Conservation (phyloP, 495 filamentous ascomycete genomes). For the Aspergillus egyptiacus region DNA sequence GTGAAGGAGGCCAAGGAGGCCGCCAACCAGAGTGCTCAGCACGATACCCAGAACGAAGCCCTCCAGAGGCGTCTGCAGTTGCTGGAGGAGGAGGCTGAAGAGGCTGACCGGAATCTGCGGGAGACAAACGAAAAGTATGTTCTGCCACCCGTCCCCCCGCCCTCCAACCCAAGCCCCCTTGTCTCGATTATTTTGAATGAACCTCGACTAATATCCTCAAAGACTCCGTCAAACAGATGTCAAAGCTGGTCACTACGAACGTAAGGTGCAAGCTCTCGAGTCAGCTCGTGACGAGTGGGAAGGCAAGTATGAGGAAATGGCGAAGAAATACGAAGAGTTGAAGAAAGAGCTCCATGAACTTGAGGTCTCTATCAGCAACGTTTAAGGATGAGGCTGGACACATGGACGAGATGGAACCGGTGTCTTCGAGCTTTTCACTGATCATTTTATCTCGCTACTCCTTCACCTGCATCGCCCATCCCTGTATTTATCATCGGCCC, state of each 20-base stretch:
- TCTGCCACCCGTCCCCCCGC: neutral
- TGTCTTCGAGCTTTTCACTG: constrained; percentile 28
- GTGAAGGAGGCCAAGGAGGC: constrained; percentile 74
- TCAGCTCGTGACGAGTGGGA: constrained; percentile 85
- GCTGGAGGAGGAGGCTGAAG: constrained; percentile 94
- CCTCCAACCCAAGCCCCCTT: no score
- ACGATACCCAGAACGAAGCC: constrained; percentile 79
- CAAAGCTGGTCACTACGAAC: constrained; percentile 98
- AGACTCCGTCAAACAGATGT: constrained; percentile 98
- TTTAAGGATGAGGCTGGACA: constrained; percentile 49
- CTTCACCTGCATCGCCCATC: constrained; percentile 24
- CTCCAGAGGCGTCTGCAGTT: constrained; percentile 88
- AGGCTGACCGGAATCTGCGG: constrained; percentile 86
- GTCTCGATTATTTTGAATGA: no score
- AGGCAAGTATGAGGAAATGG: constrained; percentile 92
- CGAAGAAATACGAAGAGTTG: constrained; percentile 74
- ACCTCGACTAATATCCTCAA: no score
- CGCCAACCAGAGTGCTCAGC: constrained; percentile 65
- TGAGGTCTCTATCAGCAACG: constrained; percentile 80
- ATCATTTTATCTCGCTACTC: constrained; percentile 24
- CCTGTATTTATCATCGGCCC: constrained; percentile 19
- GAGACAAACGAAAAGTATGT: constrained; percentile 98
- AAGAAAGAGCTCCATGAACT: constrained; percentile 92
- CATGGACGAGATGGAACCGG: constrained; percentile 27
- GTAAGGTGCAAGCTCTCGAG: constrained; percentile 97